Evolutionary conservation across 257 asterid species (phyloP), one percentile per base, ranked within the genome.

Genomic region (Lycium ferocissimum): DNA sequence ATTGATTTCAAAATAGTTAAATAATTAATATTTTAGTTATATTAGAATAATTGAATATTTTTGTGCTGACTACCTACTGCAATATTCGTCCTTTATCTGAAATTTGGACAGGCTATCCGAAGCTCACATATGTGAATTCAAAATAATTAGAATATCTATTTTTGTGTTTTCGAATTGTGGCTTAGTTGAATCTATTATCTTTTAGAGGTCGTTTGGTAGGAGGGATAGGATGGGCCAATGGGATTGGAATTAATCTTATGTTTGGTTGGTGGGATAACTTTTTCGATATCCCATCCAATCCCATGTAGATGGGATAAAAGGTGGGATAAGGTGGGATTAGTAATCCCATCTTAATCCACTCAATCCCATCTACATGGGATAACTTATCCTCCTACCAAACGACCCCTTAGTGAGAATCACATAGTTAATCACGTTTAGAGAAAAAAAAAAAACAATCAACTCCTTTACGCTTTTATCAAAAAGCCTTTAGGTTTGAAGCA

Each of bases 361-460:
- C n/a, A n/a, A n/a, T n/a, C n/a, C n/a, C n/a, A n/a, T n/a, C n/a
- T n/a, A n/a, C n/a, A n/a, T n/a, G n/a, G n/a, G n/a, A n/a, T n/a
- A n/a, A n/a, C n/a, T n/a, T n/a, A n/a, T n/a, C n/a, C n/a, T n/a
- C n/a, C n/a, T n/a, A n/a, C n/a, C n/a, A n/a, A n/a, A n/a, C n/a
- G n/a, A 45, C 45, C 80, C 45, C n/a, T 54, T 72, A n/a, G 80
- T 72, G 54, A n/a, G 80, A 72, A 72, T 72, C 57, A 5, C 38
- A 72, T 13, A 11, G 80, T 45, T 72, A 45, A 72, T n/a, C 15
- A 72, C 18, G 5, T 71, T 40, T 9, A n/a, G 79, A 71, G 79
- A 71, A 18, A 71, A 43, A 71, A 18, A 71, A 43, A 18, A 8
- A 9, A 71, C 56, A 43, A 43, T 71, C 79, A 9, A 43, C 26